phyloP scores from a whole-genome alignment of 1,139 yeast species.

The Blastobotrys persicus region DNA sequence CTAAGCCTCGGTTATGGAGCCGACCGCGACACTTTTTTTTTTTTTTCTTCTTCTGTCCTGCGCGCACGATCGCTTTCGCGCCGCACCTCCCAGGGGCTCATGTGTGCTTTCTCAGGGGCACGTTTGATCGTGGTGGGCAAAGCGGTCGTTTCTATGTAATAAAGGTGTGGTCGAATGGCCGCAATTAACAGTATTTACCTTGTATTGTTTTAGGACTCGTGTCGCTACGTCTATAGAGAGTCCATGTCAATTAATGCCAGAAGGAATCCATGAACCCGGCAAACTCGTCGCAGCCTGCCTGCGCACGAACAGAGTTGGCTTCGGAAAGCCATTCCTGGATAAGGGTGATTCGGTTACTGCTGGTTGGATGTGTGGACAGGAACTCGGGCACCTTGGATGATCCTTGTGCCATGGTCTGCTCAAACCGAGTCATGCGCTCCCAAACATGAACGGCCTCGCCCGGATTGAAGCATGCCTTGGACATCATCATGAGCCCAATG shows the following conservation, averaged over 20 bases:
- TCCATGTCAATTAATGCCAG: conserved; percentile 3
- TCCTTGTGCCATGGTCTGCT: conserved; percentile 34
- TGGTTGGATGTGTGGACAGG: conserved; percentile 89
- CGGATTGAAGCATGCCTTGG: conserved; percentile 83
- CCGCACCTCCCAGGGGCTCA: no score
- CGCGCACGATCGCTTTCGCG: no score
- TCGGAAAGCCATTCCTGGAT: conserved; percentile 72
- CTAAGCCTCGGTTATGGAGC: no score
- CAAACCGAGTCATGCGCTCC: conserved; percentile 73
- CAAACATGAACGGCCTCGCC: conserved; percentile 71
- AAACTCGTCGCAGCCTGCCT: conserved; percentile 10
- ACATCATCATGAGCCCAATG: conserved; percentile 89
- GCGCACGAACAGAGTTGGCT: conserved; percentile 43
- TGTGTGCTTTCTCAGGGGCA: no score
- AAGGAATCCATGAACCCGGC: conserved; percentile 5
- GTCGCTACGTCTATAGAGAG: no score
- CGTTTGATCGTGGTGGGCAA: no score
- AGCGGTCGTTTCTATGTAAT: no score
- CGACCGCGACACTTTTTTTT: no score
- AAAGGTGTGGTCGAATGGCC: no score
- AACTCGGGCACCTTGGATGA: conserved; percentile 50
- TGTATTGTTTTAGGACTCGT: no score
- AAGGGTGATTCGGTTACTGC: conserved; percentile 63
- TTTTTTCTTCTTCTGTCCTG: no score
- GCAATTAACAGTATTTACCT: no score